Base-by-base conservation (phyloP, 1,284 basidiomycete genomes). In the Pisolithus thermaeus region DNA sequence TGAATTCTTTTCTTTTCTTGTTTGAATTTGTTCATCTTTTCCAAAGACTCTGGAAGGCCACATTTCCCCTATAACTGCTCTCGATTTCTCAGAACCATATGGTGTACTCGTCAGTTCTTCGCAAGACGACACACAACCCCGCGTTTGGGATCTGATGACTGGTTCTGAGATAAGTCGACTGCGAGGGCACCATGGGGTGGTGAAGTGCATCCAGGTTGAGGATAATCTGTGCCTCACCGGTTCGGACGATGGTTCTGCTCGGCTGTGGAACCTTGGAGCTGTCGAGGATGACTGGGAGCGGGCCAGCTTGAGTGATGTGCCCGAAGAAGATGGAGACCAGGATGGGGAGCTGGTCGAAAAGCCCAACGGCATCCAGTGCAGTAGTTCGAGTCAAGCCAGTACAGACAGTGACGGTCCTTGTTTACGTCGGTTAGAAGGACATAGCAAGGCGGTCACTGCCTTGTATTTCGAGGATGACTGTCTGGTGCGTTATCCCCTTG, bases 61-160 rank as follows among this genome's bases (percentile, higher is more conserved):
- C 63, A 74, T 81, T 1, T 83, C 83, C 0, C 88, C 93, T 2
- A 85, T 99, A 62, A 86, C 86, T 0, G 86, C 92, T 2, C 80
- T 99, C 36, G 96, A 99, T 72, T 93, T 98, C 65, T 93, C 92
- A 18, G 94, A 97, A 65, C 96, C 96, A 9, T 99, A 99, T 62
- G 96, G 94, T 35, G 90, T 87, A 11, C 80, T 97, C 28, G 92
- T 99, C 47, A 92, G 84, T 44, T 87, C 92, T 1, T 86, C 90
- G 0, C 83, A 90, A 59, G 87, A 90, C 51, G 87, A 89, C 54
- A 67, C 80, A 22, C 83, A 88, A 55, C 86, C 86, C 5, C 80
- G 85, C 3, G 83, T 95, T n/a, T 96, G 92, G 92, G 92, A 95
- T 68, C 72, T 95, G 46, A 79, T 91, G 57, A 76, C 81, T 41